Base-by-base conservation (phyloP, 2,329 filamentous ascomycete species). In the Penicillium sp. region DNA sequence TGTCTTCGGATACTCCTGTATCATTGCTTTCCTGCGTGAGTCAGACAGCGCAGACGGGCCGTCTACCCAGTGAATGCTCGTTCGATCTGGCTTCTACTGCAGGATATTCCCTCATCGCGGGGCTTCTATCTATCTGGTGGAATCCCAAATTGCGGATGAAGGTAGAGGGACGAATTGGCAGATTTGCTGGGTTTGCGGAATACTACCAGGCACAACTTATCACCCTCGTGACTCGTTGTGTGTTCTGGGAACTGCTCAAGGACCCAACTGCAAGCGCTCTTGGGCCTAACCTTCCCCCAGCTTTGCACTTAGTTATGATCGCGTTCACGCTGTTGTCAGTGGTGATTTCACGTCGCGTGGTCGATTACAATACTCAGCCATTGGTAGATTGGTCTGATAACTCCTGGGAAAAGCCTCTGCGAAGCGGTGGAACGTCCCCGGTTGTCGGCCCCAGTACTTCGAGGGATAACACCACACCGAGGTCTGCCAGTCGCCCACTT, bases 131-230 rank as follows among this genome's bases (percentile, higher is more conserved):
- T 6, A 68, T 81, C 8, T 83, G 81, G 81, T 83, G 80, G 79
- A 82, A 83, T 62, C 81, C 80, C 8, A 78, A 77, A 58, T 68
- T 82, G 66, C 76, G 76, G 60, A 65, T 78, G 51, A 81, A 80
- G 66, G 68, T 82, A 14, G 72, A 77, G 57, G 78, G 78, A 42
- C 70, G 73, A 63, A 73, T 71, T 46, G 79, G 78, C 8, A 74
- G 77, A 16, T 74, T 82, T 43, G 59, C 70, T 37, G 79, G 80
- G 2, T 70, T 81, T 37, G 70, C 72, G 14, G 76, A 81, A 58
- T 83, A 81, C 63, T 83, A 83, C 62, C 69, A 79, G 62, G 69
- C 79, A 3, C 81, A 83, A 60, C 70, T 80, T n/a, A 74, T 80
- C 57, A 67, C 78, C n/a, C 70, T 82, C 61, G 76, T 78, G 10